Percentiles rank a stretch among this genome's conserved stretches.
These are phyloP conservation scores for Rhodofomes roseus DNA, from an alignment of 1,284 basidiomycete species.

Conservation along the genomic window DNA sequence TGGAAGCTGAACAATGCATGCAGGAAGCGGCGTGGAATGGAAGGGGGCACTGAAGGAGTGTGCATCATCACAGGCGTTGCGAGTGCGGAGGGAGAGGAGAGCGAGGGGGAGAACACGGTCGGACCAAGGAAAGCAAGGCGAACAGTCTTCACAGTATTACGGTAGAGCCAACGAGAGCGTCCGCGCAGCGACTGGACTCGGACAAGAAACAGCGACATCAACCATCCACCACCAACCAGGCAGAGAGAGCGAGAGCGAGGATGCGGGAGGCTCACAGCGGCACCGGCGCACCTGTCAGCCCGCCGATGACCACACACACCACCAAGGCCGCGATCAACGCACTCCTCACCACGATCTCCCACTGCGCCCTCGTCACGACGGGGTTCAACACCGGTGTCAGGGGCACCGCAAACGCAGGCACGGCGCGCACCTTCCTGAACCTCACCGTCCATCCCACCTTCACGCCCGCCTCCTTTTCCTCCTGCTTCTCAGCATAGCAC, in stretches of 20 bases:
- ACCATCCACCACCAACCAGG: not conserved
- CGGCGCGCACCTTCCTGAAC: constrained; percentile 47
- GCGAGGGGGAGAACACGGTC: not conserved
- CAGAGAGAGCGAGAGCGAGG: not conserved
- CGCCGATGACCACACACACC: constrained; percentile 24
- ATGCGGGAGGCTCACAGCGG: constrained; percentile 1
- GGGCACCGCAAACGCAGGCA: constrained; percentile 67
- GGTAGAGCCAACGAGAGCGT: not conserved
- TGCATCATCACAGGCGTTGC: not conserved
- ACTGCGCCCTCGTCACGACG: constrained; percentile 70
- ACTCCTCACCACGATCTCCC: constrained; percentile 61
- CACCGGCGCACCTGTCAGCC: constrained; percentile 29
- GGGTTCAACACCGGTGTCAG: constrained; percentile 66
- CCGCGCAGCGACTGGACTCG: not conserved
- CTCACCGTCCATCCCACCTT: constrained; percentile 28
- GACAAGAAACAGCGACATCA: not conserved
- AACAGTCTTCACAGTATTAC: not conserved
- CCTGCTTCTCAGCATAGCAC: not conserved
- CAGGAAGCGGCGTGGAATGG: not conserved
- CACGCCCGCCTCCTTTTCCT: not conserved
- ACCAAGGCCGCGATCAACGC: constrained; percentile 31
- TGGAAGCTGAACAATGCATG: not conserved
- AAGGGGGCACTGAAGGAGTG: not conserved
- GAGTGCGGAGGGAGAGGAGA: not conserved
- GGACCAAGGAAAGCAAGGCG: not conserved